Evolutionary conservation across 306 rosid species (phyloP).

Genomic region (Inga laurina): DNA sequence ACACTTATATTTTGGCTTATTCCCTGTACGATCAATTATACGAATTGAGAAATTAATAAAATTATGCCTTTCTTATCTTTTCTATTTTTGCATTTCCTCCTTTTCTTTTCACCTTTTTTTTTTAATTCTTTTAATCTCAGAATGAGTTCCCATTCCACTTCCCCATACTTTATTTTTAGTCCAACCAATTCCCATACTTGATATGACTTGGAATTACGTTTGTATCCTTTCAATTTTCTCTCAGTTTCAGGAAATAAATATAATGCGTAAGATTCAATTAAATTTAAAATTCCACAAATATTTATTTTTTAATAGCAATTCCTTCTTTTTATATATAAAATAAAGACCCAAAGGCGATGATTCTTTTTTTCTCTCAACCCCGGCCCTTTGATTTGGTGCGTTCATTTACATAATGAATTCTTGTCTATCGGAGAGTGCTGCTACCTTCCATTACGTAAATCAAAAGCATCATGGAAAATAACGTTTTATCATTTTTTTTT

Average conservation of each 20-base stretch:
- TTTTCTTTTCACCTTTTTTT: conserved; percentile 21
- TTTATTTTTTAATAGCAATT: neutral
- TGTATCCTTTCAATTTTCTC: neutral
- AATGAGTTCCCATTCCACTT: neutral
- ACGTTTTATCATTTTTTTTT: neutral
- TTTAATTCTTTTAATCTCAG: neutral
- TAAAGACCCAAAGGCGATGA: neutral
- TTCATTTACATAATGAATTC: neutral
- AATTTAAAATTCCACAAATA: neutral
- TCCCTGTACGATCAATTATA: neutral
- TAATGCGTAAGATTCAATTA: neutral
- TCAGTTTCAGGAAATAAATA: neutral
- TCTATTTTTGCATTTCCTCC: neutral
- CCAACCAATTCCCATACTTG: neutral
- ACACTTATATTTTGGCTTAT: neutral
- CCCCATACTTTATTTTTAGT: conserved; percentile 9
- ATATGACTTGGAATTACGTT: neutral
- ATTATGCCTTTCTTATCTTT: neutral
- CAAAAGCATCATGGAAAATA: neutral
- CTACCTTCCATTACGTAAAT: neutral
- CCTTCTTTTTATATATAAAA: neutral
- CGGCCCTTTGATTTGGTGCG: neutral
- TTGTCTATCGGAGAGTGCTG: conserved; percentile 12
- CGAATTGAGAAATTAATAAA: neutral
- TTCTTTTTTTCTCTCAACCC: neutral